A percentile compares a stretch with the other conserved stretches of the same genome.
phyloP scores from a whole-genome alignment of 495 filamentous ascomycete species.

The Talaromyces stipitatus region DNA sequence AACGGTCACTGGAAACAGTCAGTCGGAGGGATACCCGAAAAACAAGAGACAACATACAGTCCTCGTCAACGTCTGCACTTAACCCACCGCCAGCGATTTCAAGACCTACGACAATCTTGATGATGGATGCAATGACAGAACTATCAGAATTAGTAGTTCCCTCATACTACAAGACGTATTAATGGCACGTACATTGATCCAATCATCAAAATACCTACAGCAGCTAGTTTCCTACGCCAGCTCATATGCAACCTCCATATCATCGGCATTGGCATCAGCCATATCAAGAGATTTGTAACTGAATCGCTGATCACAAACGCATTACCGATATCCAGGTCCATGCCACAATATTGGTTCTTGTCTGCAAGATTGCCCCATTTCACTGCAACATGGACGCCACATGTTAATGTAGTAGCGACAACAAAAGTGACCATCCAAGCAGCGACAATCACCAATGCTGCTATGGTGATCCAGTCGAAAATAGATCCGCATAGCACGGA shows the following conservation, averaged over 20 bases:
- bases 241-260: constrained; percentile 4
- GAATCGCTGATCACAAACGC: constrained; percentile 10
- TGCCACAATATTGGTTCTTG: constrained; percentile 6
- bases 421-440: constrained; percentile 16
- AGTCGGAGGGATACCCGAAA: neutral
- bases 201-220: constrained; percentile 3
- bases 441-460: constrained; percentile 8
- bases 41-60: neutral
- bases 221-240: constrained; percentile 2
- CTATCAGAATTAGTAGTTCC: neutral
- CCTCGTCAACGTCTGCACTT: constrained; percentile 2
- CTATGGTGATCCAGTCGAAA: constrained; percentile 12
- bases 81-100: constrained; percentile 5
- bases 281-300: constrained; percentile 11
- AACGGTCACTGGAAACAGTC: constrained; percentile 3
- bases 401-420: constrained; percentile 11
- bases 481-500: neutral
- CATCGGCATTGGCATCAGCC: constrained; percentile 11
- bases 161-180: no score
- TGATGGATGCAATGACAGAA: constrained; percentile 6
- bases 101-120: constrained; percentile 7
- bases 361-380: constrained; percentile 8
- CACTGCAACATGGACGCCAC: constrained; percentile 10
- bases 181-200: constrained; percentile 8
- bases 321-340: neutral